These are phyloP conservation scores for Aspergillus awamori DNA, from an alignment of 2,329 filamentous ascomycete genomes.

Conservation along the genomic window DNA sequence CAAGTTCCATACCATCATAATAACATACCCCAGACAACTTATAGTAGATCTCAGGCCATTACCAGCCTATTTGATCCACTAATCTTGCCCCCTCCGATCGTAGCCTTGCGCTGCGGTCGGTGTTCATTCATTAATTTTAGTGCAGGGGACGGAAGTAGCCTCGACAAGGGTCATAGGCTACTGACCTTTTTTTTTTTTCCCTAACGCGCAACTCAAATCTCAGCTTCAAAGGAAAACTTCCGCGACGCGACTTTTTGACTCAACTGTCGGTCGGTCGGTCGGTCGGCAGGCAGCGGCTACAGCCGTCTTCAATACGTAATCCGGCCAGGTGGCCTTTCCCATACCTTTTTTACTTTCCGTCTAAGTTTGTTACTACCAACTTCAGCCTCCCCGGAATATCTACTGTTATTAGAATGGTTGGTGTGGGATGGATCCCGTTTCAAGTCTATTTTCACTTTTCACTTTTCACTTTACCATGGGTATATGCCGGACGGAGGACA, in stretches of 20 bases:
- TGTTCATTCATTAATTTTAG: background rate
- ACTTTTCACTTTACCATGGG: background rate
- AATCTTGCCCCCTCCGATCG: background rate
- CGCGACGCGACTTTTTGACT: too few species aligned
- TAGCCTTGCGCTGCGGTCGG: background rate
- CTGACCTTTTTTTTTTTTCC: too few species aligned
- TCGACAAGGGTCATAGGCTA: background rate
- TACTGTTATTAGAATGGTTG: too few species aligned
- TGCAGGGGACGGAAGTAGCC: background rate
- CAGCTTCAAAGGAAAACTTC: too few species aligned
- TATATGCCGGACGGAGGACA: background rate
- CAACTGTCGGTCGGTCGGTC: too few species aligned
- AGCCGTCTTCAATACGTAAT: constrained; percentile 4
- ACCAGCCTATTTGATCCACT: background rate
- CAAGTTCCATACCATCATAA: too few species aligned
- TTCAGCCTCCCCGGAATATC: too few species aligned
- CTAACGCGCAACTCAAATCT: too few species aligned
- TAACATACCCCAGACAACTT: constrained; percentile 2
- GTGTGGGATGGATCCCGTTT: background rate
- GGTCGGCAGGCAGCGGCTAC: background rate
- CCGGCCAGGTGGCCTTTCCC: constrained; percentile 7
- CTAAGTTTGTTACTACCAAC: too few species aligned
- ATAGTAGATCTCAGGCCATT: constrained; percentile 6
- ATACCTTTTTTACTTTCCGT: background rate
- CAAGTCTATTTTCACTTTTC: background rate